Conservation (phyloP, 73 alveolate species). For the Uronychia setigera region DNA sequence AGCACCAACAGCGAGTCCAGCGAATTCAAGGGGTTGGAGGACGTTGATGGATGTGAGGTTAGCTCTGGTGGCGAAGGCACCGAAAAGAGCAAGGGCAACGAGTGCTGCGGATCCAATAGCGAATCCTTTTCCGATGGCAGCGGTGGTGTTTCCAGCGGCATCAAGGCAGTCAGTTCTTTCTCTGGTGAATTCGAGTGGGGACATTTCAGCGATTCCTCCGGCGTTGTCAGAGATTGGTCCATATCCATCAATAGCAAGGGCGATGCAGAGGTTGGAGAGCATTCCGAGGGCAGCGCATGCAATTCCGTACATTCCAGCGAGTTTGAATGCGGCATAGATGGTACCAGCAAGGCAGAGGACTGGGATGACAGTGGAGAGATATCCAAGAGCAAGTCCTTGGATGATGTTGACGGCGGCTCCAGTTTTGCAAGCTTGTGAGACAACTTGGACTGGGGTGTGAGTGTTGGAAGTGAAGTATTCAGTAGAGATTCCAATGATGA, state of each 20-base stretch:
- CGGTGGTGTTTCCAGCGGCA: constrained; percentile 98
- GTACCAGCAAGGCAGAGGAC: constrained; percentile 79
- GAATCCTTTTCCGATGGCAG: constrained; percentile 98
- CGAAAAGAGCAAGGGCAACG: constrained; percentile 95
- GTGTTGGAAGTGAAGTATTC: constrained; percentile 92
- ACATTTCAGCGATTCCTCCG: constrained; percentile 98
- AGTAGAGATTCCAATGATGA: constrained; percentile 80
- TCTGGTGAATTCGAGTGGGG: constrained; percentile 80
- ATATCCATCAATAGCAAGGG: constrained; percentile 91
- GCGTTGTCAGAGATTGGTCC: constrained; percentile 98
- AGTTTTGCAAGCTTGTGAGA: constrained; percentile 87
- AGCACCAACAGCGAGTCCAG: constrained; percentile 92
- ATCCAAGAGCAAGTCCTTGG: constrained; percentile 94
- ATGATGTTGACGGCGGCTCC: constrained; percentile 95
- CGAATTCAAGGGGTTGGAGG: constrained; percentile 73
- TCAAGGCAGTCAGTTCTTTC: constrained; percentile 93
- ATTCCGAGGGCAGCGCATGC: constrained; percentile 97
- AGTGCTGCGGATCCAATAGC: constrained; percentile 98
- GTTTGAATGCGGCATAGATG: constrained; percentile 71
- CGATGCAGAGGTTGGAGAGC: constrained; percentile 89
- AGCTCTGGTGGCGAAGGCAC: constrained; percentile 88
- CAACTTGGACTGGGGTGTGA: constrained; percentile 88
- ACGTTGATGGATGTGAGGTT: constrained; percentile 59
- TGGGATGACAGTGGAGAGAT: constrained; percentile 84
- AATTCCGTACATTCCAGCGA: constrained; percentile 87